Percentiles rank a stretch among this genome's conserved stretches.
These are phyloP conservation scores for Solanum sparsipilum DNA, from an alignment of 257 asterid species.

Conservation along the genomic window DNA sequence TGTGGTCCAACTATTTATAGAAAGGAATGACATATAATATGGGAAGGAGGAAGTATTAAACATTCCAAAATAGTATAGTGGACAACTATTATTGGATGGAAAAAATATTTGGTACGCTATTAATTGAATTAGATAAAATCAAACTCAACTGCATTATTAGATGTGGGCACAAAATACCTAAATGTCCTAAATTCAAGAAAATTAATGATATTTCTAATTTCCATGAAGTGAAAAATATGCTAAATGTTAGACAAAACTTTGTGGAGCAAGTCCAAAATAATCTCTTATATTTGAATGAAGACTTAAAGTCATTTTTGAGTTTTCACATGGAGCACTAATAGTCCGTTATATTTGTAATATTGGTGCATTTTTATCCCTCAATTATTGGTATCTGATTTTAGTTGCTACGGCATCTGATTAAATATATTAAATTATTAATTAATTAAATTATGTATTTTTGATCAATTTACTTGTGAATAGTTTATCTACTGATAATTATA, in stretches of 20 bases:
- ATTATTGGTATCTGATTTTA: background rate
- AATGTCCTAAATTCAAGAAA: conserved; percentile 8
- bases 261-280: background rate
- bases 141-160: background rate
- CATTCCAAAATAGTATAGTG: no score
- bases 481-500: background rate
- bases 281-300: no score
- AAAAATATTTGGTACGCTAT: background rate
- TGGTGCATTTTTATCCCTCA: background rate
- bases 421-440: background rate
- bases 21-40: no score
- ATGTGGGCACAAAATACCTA: background rate
- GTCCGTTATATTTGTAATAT: no score
- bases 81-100: no score
- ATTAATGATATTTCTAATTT: background rate
- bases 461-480: background rate
- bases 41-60: no score
- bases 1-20: no score
- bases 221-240: background rate
- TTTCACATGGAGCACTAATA: no score
- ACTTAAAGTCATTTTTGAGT: no score
- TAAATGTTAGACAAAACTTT: background rate
- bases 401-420: background rate
- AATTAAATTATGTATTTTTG: background rate
- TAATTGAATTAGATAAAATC: background rate